Base-by-base conservation (phyloP, 2,329 filamentous ascomycete genomes). In the Byssochlamys sp. region DNA sequence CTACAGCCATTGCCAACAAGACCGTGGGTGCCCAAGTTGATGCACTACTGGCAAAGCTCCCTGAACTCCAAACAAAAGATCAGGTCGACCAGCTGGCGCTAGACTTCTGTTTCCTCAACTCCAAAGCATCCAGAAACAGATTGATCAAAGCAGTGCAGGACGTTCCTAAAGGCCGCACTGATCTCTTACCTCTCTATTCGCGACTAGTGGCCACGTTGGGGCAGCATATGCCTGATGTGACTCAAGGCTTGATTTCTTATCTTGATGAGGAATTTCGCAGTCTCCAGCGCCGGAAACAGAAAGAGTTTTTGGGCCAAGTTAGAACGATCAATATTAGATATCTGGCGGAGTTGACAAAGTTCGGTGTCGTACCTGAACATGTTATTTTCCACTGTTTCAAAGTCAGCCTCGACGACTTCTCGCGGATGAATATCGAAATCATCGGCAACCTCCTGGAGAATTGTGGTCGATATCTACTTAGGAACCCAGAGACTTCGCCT, bases 331-430 rank as follows among this genome's bases (percentile, higher is more conserved):
- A 97, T 69, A 91, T 97, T 61, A 89, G 95, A n/a, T 99, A 99
- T 71, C 84, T 99, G 54, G 91, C 94, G 6, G 94, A 99, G 74
- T 77, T 99, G 69, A 99, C 94, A 59, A 99, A 99, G 70, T 99
- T 99, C 68, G 92, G 94, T 31, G 90, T 96, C 31, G 94, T 99
- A 7, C 94, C 95, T 0, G 94, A 99, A 72, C 94, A 99, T 73
- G 92, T 99, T 62, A 95, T 99, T 56, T 99, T 99, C 69, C 94
- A 99, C 69, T 99, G 94, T 70, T 84, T 99, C 66, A 99, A 96
- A 73, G 92, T 99, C 71, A 95, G 92, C 64, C 77, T 99, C 28
- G 94, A 99, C 67, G 94, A 99, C 68, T 99, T 99, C 69, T 96
- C 94, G 2, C 84, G 92, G 60, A 96, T 96, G 89, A 99, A 99